Base-by-base conservation (phyloP, 495 filamentous ascomycete genomes). In the Poronia punctata region DNA sequence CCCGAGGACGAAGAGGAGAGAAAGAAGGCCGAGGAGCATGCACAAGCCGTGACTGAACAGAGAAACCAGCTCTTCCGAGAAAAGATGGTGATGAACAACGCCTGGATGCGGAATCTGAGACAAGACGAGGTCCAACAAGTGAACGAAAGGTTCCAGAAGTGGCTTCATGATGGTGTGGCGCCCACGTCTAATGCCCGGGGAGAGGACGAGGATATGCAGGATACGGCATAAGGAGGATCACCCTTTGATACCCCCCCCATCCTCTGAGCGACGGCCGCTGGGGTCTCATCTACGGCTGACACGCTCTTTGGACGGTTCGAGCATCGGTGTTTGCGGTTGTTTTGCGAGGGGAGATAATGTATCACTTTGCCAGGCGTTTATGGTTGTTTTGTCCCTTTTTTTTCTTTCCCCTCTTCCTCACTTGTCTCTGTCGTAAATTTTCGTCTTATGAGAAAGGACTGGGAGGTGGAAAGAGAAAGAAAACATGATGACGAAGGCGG, bases 31-130 rank as follows among this genome's bases (percentile, higher is more conserved):
- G 71, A 76, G 4, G 74, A 77, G 30, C 50, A 56, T 32, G 62
- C 68, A 22, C 61, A 64, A 15, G 65, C 74, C 8, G 56, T 75
- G 11, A 72, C 62, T 28, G 73, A 82, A 46, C 60, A 75, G 35
- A 71, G 80, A 17, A 72, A 65, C 7, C 76, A 84, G 42, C 65
- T 68, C 42, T 80, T 84, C 57, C 70, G 70, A 43, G 83, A 90
- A 61, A 80, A 80, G 58, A 74, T 87, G 41, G 69, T 88, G 14
- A 78, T 79, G 50, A 88, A 87, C 56, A 83, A 80, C 37, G 60
- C 59, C 19, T 90, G 84, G 82, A 87, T 88, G 66, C 80, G 79
- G 47, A 79, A 72, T 8, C 56, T 83, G 30, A 79, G 72, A 58
- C 78, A 78, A 40, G 83, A 84, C 34, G 72, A 84, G 36, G 84